phyloP scores from a whole-genome alignment of 257 asterid species.

The Scutellaria baicalensis region DNA sequence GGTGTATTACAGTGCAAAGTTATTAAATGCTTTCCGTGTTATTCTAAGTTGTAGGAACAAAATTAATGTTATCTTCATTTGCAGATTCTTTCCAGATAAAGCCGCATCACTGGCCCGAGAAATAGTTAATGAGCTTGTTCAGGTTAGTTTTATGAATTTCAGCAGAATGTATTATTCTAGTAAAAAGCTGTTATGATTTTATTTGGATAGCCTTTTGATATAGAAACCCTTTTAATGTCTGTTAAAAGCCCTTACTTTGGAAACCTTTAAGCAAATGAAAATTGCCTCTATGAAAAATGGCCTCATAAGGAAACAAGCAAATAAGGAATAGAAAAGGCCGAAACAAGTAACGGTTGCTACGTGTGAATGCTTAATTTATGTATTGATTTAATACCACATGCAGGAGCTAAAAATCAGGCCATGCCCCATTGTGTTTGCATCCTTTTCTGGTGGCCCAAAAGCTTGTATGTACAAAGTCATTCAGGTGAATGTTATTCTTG shows the following conservation, averaged over 20 bases:
- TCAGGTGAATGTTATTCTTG: constrained; percentile 48
- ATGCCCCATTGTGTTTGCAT: constrained; percentile 86
- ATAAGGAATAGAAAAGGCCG: too few species aligned
- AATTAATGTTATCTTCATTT: not conserved
- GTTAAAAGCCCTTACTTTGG: not conserved
- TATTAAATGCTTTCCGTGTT: not conserved
- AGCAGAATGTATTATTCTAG: not conserved
- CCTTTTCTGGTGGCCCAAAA: constrained; percentile 95
- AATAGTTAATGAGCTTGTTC: constrained; percentile 20
- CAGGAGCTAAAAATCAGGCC: constrained; percentile 87
- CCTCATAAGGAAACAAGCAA: not conserved
- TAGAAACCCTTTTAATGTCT: not conserved
- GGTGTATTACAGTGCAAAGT: not conserved
- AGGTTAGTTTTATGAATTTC: constrained; percentile 11
- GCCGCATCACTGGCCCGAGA: constrained; percentile 18
- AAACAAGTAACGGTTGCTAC: too few species aligned
- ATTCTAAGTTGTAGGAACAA: not conserved
- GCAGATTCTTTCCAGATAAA: constrained; percentile 18
- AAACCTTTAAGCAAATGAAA: not conserved
- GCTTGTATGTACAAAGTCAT: constrained; percentile 94
- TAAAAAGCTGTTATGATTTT: not conserved
- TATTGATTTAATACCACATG: constrained; percentile 2
- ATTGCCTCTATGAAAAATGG: not conserved
- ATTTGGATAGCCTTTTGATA: not conserved
- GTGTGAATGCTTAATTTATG: not conserved